phyloP scores from a whole-genome alignment of 257 asterid genomes.

The Solanum lignicaule region DNA sequence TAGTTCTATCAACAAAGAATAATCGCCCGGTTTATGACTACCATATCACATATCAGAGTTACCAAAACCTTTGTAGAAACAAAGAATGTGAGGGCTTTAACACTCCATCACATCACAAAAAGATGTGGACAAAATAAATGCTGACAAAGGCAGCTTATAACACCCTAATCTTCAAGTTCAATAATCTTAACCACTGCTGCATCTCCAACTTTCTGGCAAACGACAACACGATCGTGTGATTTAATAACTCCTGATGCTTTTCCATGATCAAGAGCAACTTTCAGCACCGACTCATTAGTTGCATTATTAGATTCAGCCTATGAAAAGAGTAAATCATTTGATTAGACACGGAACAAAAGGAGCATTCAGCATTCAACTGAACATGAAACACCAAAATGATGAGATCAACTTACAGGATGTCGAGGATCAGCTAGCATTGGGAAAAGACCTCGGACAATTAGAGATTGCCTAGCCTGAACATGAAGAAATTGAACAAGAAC shows the following conservation, averaged over 20 bases:
- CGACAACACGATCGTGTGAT: constrained; percentile 69
- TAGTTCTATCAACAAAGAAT: not conserved
- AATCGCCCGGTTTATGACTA: not conserved
- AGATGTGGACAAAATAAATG: not conserved
- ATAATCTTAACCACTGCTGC: constrained; percentile 80
- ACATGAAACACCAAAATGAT: not conserved
- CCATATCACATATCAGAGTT: not conserved
- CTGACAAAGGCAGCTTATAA: not conserved
- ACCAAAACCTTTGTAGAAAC: not conserved
- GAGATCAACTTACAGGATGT: constrained; percentile 70
- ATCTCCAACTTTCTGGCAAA: constrained; percentile 88
- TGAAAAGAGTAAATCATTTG: not conserved
- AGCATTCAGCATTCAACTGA: not conserved
- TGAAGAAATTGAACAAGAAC: not conserved
- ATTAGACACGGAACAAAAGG: not conserved
- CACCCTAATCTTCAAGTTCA: constrained; percentile 59
- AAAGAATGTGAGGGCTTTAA: not conserved
- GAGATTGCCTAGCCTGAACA: constrained; percentile 86
- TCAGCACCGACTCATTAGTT: constrained; percentile 58
- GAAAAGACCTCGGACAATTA: constrained; percentile 76
- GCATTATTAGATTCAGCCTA: constrained; percentile 69
- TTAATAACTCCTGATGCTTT: constrained; percentile 59
- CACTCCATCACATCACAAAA: not conserved
- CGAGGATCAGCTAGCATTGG: constrained; percentile 95
- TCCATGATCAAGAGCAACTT: constrained; percentile 74